These are phyloP conservation scores for Ilex aquifolium DNA, from an alignment of 257 asterid genomes.

Conservation along the genomic window DNA sequence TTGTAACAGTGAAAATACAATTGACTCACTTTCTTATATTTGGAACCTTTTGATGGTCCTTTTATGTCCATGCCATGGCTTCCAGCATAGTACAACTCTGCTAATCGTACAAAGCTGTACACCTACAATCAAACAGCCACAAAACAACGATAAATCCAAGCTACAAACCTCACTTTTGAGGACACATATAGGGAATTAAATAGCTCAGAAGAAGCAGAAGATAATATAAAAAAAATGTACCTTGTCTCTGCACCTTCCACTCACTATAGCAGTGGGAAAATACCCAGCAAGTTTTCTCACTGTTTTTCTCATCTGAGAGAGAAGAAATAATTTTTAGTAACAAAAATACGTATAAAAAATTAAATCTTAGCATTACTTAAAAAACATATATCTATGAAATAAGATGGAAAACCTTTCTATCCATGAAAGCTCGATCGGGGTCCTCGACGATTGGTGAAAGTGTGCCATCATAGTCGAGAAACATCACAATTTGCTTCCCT, in stretches of 20 bases:
- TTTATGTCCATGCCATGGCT: conserved; percentile 99
- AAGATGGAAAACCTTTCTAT: conserved; percentile 44
- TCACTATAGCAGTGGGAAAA: conserved; percentile 84
- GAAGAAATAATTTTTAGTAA: conserved; percentile 2
- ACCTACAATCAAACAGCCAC: too few relatives aligned
- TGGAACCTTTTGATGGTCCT: conserved; percentile 89
- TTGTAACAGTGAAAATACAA: background rate
- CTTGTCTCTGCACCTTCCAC: conserved; percentile 87
- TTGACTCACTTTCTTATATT: conserved; percentile 51
- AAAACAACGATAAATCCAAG: too few relatives aligned
- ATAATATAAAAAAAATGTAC: conserved; percentile 20
- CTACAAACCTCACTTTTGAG: too few relatives aligned
- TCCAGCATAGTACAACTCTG: conserved; percentile 97
- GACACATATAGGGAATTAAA: background rate
- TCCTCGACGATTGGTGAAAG: conserved; percentile 93
- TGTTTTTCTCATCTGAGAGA: conserved; percentile 67
- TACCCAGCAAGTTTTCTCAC: conserved; percentile 64
- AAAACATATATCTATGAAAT: too few relatives aligned
- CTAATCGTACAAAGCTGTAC: conserved; percentile 21
- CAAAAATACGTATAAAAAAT: background rate
- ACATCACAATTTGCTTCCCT: conserved; percentile 90
- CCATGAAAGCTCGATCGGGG: conserved; percentile 94
- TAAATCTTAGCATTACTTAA: too few relatives aligned
- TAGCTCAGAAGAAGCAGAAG: background rate
- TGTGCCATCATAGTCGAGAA: conserved; percentile 88